Conservation (phyloP, 345 rosid species). For the Microcos paniculata region DNA sequence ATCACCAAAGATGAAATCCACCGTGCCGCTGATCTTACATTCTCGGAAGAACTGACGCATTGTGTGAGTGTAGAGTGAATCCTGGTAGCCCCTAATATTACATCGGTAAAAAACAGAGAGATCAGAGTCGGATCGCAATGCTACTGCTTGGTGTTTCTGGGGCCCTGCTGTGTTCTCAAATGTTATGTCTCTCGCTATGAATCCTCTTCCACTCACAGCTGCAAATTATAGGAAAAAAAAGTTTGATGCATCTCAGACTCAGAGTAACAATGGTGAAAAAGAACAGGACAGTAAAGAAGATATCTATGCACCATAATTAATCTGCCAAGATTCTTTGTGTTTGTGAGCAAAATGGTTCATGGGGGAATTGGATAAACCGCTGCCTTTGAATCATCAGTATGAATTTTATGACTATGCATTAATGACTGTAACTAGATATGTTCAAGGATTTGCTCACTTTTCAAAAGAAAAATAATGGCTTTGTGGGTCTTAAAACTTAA, state of each 20-base stretch:
- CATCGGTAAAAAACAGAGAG: slow-evolving; percentile 64
- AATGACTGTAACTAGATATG: background rate
- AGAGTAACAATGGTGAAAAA: background rate
- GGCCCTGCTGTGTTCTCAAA: slow-evolving; percentile 91
- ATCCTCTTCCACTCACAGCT: slow-evolving; percentile 90
- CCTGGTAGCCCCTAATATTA: slow-evolving; percentile 72
- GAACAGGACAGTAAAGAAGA: background rate
- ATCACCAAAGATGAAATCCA: slow-evolving; percentile 89
- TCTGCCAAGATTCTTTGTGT: too few species aligned
- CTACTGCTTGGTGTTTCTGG: slow-evolving; percentile 81
- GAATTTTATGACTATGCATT: background rate
- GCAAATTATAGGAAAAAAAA: slow-evolving; percentile 19
- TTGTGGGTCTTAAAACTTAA: background rate
- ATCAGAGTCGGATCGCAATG: slow-evolving; percentile 77
- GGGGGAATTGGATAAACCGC: background rate
- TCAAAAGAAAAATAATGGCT: background rate
- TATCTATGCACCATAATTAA: background rate
- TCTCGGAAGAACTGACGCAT: slow-evolving; percentile 90
- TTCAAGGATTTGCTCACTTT: background rate
- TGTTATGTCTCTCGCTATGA: slow-evolving; percentile 72
- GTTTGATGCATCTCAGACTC: background rate
- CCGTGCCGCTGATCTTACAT: slow-evolving; percentile 74
- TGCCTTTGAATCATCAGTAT: background rate
- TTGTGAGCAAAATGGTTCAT: too few species aligned
- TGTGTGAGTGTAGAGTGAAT: slow-evolving; percentile 79